Base-by-base conservation (phyloP, 257 asterid genomes). In the Osmanthus fragrans region DNA sequence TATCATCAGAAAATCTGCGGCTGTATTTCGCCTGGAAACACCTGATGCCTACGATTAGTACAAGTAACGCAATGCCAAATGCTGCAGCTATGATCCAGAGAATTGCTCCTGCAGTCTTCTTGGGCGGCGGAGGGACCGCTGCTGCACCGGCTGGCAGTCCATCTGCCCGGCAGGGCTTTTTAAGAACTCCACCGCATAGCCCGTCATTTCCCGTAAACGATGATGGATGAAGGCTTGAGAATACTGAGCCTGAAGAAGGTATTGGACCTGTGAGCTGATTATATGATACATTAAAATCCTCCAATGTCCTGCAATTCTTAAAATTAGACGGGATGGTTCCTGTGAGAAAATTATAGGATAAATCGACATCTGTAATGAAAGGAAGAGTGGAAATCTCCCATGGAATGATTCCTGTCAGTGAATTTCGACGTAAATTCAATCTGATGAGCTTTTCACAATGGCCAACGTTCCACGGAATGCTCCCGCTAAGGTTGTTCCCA, bases 201-300 rank as follows among this genome's bases (percentile, higher is more conserved):
- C 97, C 99, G 2, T 87, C 90, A 39, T 96, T 96, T 10, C 98
- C 99, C 1, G 71, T 56, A 79, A 93, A 96, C 0, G 97, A 89
- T 0, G 99, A 95, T 0, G 93, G 90, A 56, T 89, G 97, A 15
- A 90, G 84, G 56, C 85, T 83, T 0, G 98, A 85, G 45, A 95
- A 95, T 18, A 89, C 81, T 1, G 87, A 72, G 15, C 96, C 96
- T 0, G 93, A 80, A 0, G 96, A 85, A 2, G 99, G 97, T 2
- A 96, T 85, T 1, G 99, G 97, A 3, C 99, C 99, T 0, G 94
- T 90, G 77, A 96, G 94, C 82, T 84, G 94, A 82, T 96, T 96
- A 77, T 88, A 92, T 0, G 99, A 96, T 0, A 96, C 97, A 30
- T 96, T 93, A 88, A 96, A 93, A 73, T 74, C 88, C 80, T 93